A percentile compares a stretch with the other conserved stretches of the same genome.
Evolutionary conservation across 495 filamentous ascomycete genomes (phyloP).

Genomic region (Penicillium alfredii): DNA sequence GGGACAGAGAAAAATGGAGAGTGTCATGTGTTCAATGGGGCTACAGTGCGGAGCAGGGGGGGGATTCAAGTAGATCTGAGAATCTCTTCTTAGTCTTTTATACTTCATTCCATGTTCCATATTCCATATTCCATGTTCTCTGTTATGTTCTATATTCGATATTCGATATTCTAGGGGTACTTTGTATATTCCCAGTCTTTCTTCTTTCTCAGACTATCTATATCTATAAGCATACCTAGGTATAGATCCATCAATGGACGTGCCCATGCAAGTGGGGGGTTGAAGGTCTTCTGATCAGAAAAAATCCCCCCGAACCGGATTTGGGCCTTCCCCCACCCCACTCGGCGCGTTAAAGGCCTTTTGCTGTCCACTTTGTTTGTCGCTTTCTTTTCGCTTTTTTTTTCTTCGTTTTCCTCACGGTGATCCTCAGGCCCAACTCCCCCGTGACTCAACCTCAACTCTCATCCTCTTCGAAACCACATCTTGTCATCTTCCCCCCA

Average conservation of each 20-base stretch:
- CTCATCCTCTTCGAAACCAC: neutral
- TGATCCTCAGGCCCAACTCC: neutral
- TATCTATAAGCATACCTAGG: no score
- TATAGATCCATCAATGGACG: no score
- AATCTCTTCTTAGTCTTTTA: no score
- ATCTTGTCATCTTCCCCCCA: neutral
- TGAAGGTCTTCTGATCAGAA: conserved; percentile 44
- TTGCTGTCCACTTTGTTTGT: conserved; percentile 2
- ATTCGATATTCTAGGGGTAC: no score
- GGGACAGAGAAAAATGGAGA: conserved; percentile 28
- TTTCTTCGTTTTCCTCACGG: conserved; percentile 1
- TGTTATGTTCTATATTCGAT: no score
- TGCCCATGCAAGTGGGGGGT: conserved; percentile 22
- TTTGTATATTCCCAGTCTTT: no score
- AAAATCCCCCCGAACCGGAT: conserved; percentile 25
- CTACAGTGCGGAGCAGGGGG: no score
- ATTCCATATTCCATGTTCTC: no score
- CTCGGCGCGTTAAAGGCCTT: no score
- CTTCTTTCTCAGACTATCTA: no score
- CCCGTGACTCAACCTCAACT: neutral
- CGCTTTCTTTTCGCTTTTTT: conserved; percentile 3
- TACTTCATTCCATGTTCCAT: no score
- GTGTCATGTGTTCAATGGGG: conserved; percentile 39
- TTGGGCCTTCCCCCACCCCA: conserved; percentile 16
- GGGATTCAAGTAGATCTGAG: no score